Conservation (phyloP, 768 basidiomycete genomes). For the Tricholomella constricta region DNA sequence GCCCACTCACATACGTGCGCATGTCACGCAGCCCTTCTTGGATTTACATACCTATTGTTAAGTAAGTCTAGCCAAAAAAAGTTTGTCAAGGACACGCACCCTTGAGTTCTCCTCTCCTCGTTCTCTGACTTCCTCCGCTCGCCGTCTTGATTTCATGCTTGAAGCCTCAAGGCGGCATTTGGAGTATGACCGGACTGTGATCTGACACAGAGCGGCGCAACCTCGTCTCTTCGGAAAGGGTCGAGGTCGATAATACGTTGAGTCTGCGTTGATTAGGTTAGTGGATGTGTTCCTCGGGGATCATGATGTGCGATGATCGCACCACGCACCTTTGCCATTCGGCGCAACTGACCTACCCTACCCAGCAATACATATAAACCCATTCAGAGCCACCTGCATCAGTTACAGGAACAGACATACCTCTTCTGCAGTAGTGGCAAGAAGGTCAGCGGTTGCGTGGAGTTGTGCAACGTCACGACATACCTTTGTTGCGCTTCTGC, state of each 20-base stretch:
- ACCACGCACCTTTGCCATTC: slow-evolving; percentile 70
- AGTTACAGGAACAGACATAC: slow-evolving; percentile 19
- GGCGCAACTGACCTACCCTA: slow-evolving; percentile 79
- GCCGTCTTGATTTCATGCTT: too few relatives aligned
- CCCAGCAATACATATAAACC: slow-evolving; percentile 6
- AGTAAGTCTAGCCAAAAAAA: too few relatives aligned
- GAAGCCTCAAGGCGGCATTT: too few relatives aligned
- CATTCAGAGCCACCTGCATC: slow-evolving; percentile 7
- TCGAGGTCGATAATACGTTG: slow-evolving; percentile 83
- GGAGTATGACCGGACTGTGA: too few relatives aligned
- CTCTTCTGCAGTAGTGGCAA: slow-evolving; percentile 27
- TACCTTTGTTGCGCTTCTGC: slow-evolving; percentile 68
- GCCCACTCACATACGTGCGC: too few relatives aligned
- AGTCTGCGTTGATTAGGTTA: slow-evolving; percentile 39
- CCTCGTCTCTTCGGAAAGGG: too few relatives aligned
- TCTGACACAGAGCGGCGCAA: slow-evolving; percentile 77
- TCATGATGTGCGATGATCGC: slow-evolving; percentile 57
- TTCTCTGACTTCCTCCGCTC: too few relatives aligned
- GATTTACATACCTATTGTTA: too few relatives aligned
- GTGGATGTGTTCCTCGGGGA: slow-evolving; percentile 14
- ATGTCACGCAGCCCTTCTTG: too few relatives aligned
- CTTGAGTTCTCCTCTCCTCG: too few relatives aligned
- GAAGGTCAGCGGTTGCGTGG: slow-evolving; percentile 9
- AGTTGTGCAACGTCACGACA: slow-evolving; percentile 13
- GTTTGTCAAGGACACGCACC: too few relatives aligned